These are phyloP conservation scores for Aphanomyces astaci DNA, from an alignment of 352 stramenopile genomes.

Conservation along the genomic window DNA sequence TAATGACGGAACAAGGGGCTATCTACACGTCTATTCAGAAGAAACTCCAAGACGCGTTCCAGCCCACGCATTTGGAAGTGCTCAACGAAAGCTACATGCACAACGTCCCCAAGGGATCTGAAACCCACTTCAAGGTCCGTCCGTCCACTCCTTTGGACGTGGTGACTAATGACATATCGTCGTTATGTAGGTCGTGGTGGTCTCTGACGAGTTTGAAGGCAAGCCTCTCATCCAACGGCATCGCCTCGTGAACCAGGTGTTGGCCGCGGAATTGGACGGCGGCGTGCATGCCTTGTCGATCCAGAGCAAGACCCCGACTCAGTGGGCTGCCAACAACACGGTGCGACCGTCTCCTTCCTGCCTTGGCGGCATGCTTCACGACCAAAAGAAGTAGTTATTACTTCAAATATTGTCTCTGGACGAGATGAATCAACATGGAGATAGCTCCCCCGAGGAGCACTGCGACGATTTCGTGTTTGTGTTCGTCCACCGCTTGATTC, in stretches of 20 bases:
- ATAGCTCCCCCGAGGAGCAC: slow-evolving; percentile 60
- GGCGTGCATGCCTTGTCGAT: slow-evolving; percentile 93
- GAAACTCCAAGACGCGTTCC: slow-evolving; percentile 56
- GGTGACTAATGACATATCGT: not conserved
- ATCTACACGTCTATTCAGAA: slow-evolving; percentile 53
- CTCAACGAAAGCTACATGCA: slow-evolving; percentile 94
- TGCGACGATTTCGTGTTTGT: slow-evolving; percentile 67
- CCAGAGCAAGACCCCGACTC: slow-evolving; percentile 88
- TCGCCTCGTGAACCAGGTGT: slow-evolving; percentile 84
- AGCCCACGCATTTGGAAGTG: slow-evolving; percentile 72
- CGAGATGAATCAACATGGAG: slow-evolving; percentile 62
- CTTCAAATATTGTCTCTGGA: slow-evolving; percentile 32
- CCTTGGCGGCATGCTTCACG: slow-evolving; percentile 58
- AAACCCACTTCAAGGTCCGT: slow-evolving; percentile 93
- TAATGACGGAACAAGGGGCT: slow-evolving; percentile 29
- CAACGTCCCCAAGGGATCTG: slow-evolving; percentile 88
- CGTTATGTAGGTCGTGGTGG: slow-evolving; percentile 79
- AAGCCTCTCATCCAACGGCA: slow-evolving; percentile 84
- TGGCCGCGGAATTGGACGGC: slow-evolving; percentile 76
- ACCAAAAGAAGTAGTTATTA: slow-evolving; percentile 25
- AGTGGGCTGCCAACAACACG: slow-evolving; percentile 68
- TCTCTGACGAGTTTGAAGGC: slow-evolving; percentile 85
- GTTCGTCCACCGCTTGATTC: slow-evolving; percentile 40
- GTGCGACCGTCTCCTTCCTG: slow-evolving; percentile 66
- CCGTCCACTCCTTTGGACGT: not conserved